Conservation (phyloP, 768 basidiomycete genomes). For the Mycena kentingensis region DNA sequence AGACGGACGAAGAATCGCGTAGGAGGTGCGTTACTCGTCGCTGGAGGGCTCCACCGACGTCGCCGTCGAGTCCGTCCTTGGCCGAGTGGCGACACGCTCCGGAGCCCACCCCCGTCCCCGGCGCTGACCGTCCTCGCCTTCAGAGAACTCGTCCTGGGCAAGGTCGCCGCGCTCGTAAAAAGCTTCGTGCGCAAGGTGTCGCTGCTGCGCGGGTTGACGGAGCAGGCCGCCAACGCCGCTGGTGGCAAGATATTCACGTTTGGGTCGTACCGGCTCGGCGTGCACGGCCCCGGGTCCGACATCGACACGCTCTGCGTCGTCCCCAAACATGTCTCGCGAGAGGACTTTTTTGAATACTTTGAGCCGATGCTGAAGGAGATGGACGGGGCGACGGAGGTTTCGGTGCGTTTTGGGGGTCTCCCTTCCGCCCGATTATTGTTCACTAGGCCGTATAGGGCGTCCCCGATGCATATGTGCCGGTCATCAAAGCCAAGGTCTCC, state of each 20-base stretch:
- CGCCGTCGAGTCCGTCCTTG: constrained; percentile 9
- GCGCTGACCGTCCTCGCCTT: constrained; percentile 19
- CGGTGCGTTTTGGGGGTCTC: constrained; percentile 57
- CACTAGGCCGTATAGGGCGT: constrained; percentile 64
- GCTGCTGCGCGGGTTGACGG: constrained; percentile 79
- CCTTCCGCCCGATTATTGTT: not conserved
- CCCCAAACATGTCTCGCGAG: constrained; percentile 92
- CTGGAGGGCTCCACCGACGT: constrained; percentile 6
- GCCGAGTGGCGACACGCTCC: too few relatives aligned
- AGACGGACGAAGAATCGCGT: constrained; percentile 84
- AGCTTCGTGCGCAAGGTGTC: constrained; percentile 88
- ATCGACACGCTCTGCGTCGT: constrained; percentile 99
- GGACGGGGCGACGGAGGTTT: constrained; percentile 85
- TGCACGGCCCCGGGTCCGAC: constrained; percentile 94
- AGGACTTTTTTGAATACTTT: constrained; percentile 94
- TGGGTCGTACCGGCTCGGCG: constrained; percentile 96
- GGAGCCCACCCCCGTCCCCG: too few relatives aligned
- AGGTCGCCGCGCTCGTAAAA: constrained; percentile 86
- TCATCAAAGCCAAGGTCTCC: constrained; percentile 87
- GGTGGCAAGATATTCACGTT: constrained; percentile 99
- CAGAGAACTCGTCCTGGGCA: constrained; percentile 93
- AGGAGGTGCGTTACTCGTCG: constrained; percentile 58
- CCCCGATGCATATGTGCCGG: constrained; percentile 94
- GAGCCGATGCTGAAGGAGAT: constrained; percentile 83
- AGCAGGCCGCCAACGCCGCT: constrained; percentile 82